phyloP scores from a whole-genome alignment of 306 rosid species.

The Quercus rubra region DNA sequence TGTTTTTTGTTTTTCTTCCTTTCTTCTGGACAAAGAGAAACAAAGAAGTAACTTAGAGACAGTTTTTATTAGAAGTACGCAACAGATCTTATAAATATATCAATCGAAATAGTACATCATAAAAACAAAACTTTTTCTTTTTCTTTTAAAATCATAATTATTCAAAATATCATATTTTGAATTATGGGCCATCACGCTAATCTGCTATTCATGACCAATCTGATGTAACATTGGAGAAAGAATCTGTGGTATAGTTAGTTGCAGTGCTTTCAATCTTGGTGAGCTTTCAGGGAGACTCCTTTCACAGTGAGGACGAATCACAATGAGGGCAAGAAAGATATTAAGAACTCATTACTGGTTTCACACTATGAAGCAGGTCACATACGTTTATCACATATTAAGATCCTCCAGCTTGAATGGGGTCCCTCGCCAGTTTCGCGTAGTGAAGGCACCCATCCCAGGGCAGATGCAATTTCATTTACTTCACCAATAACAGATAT shows the following conservation, averaged over 20 bases:
- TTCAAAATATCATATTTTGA: neutral
- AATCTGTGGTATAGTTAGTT: constrained; percentile 20
- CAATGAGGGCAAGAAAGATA: neutral
- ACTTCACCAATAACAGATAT: constrained; percentile 51
- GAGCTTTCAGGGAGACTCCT: constrained; percentile 14
- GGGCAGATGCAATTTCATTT: constrained; percentile 54
- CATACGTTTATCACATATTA: constrained; percentile 64
- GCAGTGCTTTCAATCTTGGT: constrained; percentile 12
- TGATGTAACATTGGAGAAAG: constrained; percentile 3
- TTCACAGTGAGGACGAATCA: neutral
- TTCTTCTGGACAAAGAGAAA: neutral
- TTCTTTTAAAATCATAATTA: neutral
- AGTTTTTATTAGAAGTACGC: neutral
- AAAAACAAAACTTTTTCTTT: neutral
- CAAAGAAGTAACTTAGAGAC: neutral
- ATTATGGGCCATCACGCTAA: neutral
- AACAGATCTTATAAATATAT: neutral
- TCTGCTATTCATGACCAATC: constrained; percentile 9
- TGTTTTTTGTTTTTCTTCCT: neutral
- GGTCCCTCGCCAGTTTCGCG: constrained; percentile 88
- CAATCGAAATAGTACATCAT: neutral
- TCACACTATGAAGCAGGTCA: constrained; percentile 24
- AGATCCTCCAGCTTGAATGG: constrained; percentile 72
- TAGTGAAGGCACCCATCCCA: constrained; percentile 57
- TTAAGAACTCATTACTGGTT: neutral